Evolutionary conservation across 192 early-diverging fungal genomes (phyloP).

Genomic region (Linnemannia hyalina): DNA sequence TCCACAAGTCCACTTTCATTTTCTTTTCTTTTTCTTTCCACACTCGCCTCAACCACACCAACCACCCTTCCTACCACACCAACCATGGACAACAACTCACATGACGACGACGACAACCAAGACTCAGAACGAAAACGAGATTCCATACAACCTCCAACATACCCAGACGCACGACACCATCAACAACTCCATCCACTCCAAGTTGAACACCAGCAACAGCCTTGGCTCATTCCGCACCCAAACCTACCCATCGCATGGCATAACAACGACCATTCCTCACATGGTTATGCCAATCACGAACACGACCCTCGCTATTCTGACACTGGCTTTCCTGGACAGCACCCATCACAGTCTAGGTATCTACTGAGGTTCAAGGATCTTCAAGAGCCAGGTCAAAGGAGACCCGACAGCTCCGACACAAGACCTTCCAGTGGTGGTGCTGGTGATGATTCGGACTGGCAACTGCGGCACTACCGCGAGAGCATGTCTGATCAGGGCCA

Average conservation of each 20-base stretch:
- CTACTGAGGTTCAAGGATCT: background rate
- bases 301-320: background rate
- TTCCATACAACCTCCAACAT: background rate
- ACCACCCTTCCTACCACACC: background rate
- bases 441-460: background rate
- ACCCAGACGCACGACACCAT: background rate
- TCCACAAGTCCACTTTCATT: background rate
- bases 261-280: constrained; percentile 25
- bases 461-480: constrained; percentile 14
- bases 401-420: background rate
- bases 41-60: background rate
- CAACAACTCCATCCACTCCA: constrained; percentile 35
- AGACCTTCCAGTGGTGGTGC: background rate
- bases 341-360: background rate
- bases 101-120: background rate
- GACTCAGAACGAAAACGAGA: background rate
- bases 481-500: constrained; percentile 23
- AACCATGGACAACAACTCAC: background rate
- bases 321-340: background rate
- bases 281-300: background rate
- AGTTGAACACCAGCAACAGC: constrained; percentile 31
- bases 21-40: background rate
- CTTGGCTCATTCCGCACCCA: constrained; percentile 50
- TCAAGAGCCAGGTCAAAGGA: background rate
- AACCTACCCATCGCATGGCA: constrained; percentile 48